Percentiles rank a stretch among this genome's conserved stretches.
These are phyloP conservation scores for Phytophthora pistaciae DNA, from an alignment of 352 stramenopile species.

Conservation along the genomic window DNA sequence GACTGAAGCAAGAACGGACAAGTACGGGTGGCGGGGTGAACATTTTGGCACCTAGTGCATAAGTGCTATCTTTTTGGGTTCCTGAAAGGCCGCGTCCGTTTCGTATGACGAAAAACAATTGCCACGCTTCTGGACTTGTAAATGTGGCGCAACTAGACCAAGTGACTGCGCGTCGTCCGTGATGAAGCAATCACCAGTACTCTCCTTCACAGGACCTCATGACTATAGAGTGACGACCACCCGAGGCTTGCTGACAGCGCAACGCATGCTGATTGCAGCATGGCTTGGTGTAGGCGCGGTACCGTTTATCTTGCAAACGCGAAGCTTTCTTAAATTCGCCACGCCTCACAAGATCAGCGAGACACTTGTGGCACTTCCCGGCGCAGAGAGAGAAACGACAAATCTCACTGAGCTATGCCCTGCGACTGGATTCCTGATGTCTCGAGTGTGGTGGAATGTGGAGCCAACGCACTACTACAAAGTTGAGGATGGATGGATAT, in stretches of 20 bases:
- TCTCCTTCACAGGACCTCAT: not conserved
- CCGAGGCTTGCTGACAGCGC: not conserved
- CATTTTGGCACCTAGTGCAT: conserved; percentile 7
- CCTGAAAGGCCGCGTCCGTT: not conserved
- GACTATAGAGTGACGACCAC: not conserved
- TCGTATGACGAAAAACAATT: not conserved
- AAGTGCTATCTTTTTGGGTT: not conserved
- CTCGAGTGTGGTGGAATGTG: conserved; percentile 31
- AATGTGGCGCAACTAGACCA: not conserved
- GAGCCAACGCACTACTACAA: conserved; percentile 22
- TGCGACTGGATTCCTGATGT: conserved; percentile 19
- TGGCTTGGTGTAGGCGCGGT: conserved; percentile 14
- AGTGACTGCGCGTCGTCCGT: not conserved
- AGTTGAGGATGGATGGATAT: conserved; percentile 5
- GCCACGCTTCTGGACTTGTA: not conserved
- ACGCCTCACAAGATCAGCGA: conserved; percentile 19
- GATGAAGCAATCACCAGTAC: conserved; percentile 13
- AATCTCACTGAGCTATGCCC: conserved; percentile 14
- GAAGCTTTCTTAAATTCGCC: conserved; percentile 22
- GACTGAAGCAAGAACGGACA: conserved; percentile 40
- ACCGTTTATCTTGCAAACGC: conserved; percentile 20
- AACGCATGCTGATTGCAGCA: conserved; percentile 10
- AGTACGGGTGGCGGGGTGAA: conserved; percentile 23
- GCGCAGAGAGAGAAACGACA: not conserved
- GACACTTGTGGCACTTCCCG: not conserved